Percentiles rank a stretch among this genome's conserved stretches.
These are phyloP conservation scores for Leucogyrophana mollusca DNA, from an alignment of 768 basidiomycete species.

Conservation along the genomic window DNA sequence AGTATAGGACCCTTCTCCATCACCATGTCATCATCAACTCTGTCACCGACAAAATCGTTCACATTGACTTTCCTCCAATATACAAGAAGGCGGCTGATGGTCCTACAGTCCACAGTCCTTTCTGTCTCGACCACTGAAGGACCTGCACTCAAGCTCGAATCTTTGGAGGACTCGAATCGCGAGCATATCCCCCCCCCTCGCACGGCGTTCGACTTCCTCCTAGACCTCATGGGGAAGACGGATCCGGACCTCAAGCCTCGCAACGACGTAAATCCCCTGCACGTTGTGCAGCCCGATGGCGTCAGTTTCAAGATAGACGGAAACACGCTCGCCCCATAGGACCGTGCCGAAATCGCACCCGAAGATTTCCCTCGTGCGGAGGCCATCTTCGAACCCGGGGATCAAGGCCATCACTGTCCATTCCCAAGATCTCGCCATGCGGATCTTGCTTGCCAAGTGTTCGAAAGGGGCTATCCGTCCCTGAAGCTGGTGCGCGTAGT, in stretches of 20 bases:
- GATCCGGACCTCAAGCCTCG: slow-evolving; percentile 59
- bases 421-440: slow-evolving; percentile 80
- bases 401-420: slow-evolving; percentile 79
- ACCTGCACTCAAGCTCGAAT: slow-evolving; percentile 44
- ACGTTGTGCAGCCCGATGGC: slow-evolving; percentile 85
- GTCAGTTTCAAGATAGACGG: slow-evolving; percentile 87
- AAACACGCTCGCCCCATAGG: slow-evolving; percentile 64
- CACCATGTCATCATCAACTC: no score
- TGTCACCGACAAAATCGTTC: slow-evolving; percentile 69
- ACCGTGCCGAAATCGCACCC: slow-evolving; percentile 79
- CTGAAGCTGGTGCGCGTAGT: no score
- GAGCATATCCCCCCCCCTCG: slow-evolving; percentile 76
- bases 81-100: slow-evolving; percentile 48
- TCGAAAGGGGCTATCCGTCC: slow-evolving; percentile 85
- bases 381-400: slow-evolving; percentile 91
- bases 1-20: no score
- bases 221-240: slow-evolving; percentile 66
- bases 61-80: slow-evolving; percentile 80
- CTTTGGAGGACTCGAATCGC: slow-evolving; percentile 52
- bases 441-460: slow-evolving; percentile 73
- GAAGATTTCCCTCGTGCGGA: slow-evolving; percentile 88
- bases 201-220: slow-evolving; percentile 73
- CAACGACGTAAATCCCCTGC: slow-evolving; percentile 76
- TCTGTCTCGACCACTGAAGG: slow-evolving; percentile 42
- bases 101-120: slow-evolving; percentile 28